These are phyloP conservation scores for Picochlorum sp. DNA, from an alignment of 139 green algal genomes.

Conservation along the genomic window DNA sequence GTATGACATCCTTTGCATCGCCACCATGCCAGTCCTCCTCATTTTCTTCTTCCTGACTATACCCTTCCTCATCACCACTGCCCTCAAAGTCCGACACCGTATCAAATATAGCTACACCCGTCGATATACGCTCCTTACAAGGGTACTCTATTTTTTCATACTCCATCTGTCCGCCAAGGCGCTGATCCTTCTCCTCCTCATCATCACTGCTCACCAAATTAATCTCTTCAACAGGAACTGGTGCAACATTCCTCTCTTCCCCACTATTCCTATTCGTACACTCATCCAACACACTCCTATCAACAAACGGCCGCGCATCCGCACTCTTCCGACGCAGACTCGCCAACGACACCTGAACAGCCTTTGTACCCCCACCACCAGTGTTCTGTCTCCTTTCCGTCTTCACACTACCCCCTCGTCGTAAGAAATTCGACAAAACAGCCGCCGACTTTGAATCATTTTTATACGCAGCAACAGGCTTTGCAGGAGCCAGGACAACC, in stretches of 20 bases:
- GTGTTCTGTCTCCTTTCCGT: no score
- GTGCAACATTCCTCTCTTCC: neutral
- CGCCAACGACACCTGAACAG: conserved; percentile 2
- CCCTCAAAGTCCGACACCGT: neutral
- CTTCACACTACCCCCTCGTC: no score
- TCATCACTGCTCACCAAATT: neutral
- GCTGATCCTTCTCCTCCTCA: neutral
- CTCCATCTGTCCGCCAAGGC: no score
- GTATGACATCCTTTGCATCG: no score
- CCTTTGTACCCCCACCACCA: neutral
- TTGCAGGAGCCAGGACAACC: no score
- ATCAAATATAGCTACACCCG: conserved; percentile 4
- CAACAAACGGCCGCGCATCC: no score
- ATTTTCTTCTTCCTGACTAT: neutral
- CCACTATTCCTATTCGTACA: neutral
- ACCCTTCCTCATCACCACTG: neutral
- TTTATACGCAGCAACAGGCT: no score
- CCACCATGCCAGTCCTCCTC: neutral
- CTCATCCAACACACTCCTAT: neutral
- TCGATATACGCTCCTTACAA: neutral
- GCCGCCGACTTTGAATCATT: no score
- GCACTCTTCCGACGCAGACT: neutral
- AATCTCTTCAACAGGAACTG: neutral
- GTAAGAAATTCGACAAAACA: no score
- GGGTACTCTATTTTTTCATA: neutral